Evolutionary conservation across 129 eudicot species (phyloP).

Genomic region (Flaveria ramosissima): DNA sequence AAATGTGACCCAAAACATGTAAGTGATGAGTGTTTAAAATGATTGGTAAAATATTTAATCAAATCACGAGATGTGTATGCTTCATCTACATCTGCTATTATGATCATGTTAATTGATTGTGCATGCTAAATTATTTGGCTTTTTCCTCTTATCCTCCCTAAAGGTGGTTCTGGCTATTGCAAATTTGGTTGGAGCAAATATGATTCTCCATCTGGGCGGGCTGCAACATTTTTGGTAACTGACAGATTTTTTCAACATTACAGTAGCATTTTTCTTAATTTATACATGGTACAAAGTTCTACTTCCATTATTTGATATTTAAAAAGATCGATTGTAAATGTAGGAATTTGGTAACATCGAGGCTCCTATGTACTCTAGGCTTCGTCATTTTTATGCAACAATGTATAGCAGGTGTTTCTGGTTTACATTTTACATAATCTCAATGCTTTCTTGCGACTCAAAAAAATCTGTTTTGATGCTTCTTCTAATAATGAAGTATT

Average conservation of each 20-base stretch:
- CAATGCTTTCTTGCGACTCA: neutral
- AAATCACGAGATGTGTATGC: conserved; percentile 7
- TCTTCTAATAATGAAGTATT: neutral
- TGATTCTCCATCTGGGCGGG: conserved; percentile 74
- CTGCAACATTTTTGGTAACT: conserved; percentile 86
- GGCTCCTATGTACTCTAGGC: conserved; percentile 89
- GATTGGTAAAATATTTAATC: neutral
- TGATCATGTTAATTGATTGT: conserved; percentile 26
- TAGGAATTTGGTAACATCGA: conserved; percentile 99
- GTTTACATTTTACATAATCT: neutral
- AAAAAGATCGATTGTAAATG: conserved; percentile 21
- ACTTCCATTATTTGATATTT: conserved; percentile 13
- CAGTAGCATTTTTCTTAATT: conserved; percentile 3
- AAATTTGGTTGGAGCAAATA: conserved; percentile 98
- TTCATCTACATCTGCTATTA: conserved; percentile 2
- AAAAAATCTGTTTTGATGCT: neutral
- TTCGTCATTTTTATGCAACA: conserved; percentile 83
- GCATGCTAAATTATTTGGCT: conserved; percentile 1
- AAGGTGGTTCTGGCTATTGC: conserved; percentile 98
- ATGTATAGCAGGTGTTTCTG: conserved; percentile 70
- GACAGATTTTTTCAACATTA: neutral
- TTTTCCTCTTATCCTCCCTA: conserved; percentile 20
- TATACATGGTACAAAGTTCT: neutral
- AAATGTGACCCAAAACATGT: conserved; percentile 11
- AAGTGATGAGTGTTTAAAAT: conserved; percentile 2